Evolutionary conservation across 805 yeast genomes (phyloP), one percentile per base, ranked within the genome.

Genomic region (Zygosaccharomyces bisporus): DNA sequence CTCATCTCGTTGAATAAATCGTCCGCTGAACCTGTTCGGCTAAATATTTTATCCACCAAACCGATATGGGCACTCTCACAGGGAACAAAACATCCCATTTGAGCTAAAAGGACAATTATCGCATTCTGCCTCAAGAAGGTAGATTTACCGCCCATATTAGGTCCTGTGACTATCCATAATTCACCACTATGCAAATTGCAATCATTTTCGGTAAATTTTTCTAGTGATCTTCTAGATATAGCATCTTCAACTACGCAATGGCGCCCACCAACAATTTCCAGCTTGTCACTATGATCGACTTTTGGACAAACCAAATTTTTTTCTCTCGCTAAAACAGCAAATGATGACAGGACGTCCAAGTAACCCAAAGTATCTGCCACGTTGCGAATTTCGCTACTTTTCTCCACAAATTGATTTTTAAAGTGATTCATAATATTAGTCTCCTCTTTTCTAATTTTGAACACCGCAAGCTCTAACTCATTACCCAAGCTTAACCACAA

Each of bases 201-300:
- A 41, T 63, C 66, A 48, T 67, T 67, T 8, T 55, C 47, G 4
- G 58, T 57, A 46, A 67, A 68, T 7, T 49, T 51, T 39, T 58
- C 63, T 24, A 62, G 50, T 1, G 81, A 77, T 18, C 67, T 66
- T 1, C 67, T 60, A 36, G 67, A 72, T 43, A 86, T 67, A 1
- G 87, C 86, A 25, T 80, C 77, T 57, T 91, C 97, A 2, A 91
- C 98, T 12, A 88, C 89, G 10, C 86, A 58, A 62, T 93, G 98
- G 23, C 96, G 70, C 0, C 98, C 98, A 1, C 71, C 75, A 1
- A 57, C 57, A 7, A 89, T 75, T 0, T 73, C 68, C 4, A 83
- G 68, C 14, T 59, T 66, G 0, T 72, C 67, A 2, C 76, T 67
- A 1, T 74, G 64, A 24, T 75, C 74, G 17, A 91, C 66, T 7